Base-by-base conservation (phyloP, 805 yeast species). In the Candida insectalens region DNA sequence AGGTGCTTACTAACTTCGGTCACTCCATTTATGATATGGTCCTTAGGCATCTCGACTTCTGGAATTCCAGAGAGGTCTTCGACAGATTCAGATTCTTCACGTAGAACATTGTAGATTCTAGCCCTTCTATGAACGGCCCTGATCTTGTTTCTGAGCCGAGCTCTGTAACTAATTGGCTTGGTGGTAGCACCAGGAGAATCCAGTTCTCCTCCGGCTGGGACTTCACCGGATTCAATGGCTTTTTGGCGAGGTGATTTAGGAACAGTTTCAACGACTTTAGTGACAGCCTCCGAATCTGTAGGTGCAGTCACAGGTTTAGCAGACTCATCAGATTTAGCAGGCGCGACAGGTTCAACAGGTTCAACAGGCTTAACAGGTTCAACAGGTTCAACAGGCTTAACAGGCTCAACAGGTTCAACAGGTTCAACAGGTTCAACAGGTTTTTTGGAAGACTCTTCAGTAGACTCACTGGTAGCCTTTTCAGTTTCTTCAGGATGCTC, bases 121-220 rank as follows among this genome's bases (percentile, higher is more conserved):
- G 95, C 80, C 44, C 89, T 84, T 44, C 95, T 74, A 10, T 96
- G 96, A 57, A 88, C 87, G 12, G 96, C 95, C 43, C 87, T 59
- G 35, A 88, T 77, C 63, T 88, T 88, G 58, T 81, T 83, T 46
- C 85, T 72, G 41, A 85, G 62, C 1, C 83, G 40, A 7, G 47
- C 49, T 27, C 18, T 19, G 13, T 13, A n/a, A n/a, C 13, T 6
- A 14, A 14, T 47, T 44, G 5, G 45, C 46, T 78, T 44, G 70
- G 30, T 8, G n/a, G n/a, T n/a, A n/a, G n/a, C n/a, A n/a, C n/a
- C n/a, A n/a, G n/a, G n/a, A n/a, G 13, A 5, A 14, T 23, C n/a
- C 4, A 19, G 17, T 15, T 26, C 29, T 6, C 19, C 9, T 6
- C 14, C 17, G 17, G 14, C 29, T 4, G 29, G 17, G 10, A 26